Percentiles rank a stretch among this genome's conserved stretches.
Evolutionary conservation across 2,329 filamentous ascomycete genomes (phyloP).

Genomic region (Cladosporium oxysporum): DNA sequence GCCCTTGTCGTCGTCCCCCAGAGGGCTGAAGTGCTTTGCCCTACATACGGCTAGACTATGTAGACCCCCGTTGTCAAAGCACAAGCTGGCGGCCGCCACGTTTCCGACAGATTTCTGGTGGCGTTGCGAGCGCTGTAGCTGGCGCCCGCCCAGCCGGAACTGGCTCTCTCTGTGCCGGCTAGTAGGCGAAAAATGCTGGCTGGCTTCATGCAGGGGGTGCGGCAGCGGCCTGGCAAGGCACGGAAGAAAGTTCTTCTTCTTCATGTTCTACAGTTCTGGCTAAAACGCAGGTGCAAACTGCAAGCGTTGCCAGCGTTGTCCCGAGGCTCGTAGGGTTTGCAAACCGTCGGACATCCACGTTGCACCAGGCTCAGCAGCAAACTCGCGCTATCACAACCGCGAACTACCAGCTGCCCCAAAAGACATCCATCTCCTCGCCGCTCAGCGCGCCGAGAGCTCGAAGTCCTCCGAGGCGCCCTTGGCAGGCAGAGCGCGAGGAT

Average conservation of each 20-base stretch:
- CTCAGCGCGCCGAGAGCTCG: neutral
- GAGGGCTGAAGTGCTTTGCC: neutral
- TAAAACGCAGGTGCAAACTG: neutral
- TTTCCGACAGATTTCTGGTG: neutral
- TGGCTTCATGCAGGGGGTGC: neutral
- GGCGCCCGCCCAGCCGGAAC: constrained; percentile 12
- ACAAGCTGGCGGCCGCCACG: neutral
- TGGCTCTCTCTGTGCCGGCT: neutral
- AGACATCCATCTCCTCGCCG: neutral
- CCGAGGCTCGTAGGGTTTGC: neutral
- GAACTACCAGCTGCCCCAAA: neutral
- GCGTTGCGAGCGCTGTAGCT: neutral
- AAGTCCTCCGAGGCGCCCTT: neutral
- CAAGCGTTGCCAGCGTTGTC: neutral
- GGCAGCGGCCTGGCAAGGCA: neutral
- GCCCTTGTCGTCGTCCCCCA: neutral
- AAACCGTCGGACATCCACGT: no score
- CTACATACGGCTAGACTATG: neutral
- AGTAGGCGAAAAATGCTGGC: neutral
- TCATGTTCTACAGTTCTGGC: constrained; percentile 2
- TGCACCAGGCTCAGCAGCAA: neutral
- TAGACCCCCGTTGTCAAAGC: neutral
- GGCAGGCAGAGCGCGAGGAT: neutral
- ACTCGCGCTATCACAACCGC: neutral
- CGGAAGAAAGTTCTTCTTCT: neutral